Evolutionary conservation across 2,329 filamentous ascomycete genomes (phyloP).

Genomic region (Onygenales sp.): DNA sequence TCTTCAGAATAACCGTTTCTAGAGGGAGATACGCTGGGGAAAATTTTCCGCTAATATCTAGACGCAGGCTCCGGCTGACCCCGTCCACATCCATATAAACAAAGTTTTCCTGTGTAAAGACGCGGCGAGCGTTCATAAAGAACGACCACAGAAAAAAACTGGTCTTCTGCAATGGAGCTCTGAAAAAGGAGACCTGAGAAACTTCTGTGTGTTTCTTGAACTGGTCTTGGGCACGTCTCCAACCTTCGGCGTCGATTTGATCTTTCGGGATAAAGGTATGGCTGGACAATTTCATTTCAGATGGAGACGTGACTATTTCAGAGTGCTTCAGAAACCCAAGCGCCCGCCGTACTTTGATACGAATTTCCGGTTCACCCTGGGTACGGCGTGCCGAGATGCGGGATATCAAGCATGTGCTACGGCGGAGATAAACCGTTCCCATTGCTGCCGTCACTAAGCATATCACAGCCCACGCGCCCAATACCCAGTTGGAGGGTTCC

Average conservation of each 20-base stretch:
- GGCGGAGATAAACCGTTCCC: conserved; percentile 51
- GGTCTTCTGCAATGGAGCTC: conserved; percentile 21
- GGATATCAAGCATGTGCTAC: conserved; percentile 50
- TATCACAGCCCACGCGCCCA: conserved; percentile 43
- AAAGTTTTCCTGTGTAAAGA: conserved; percentile 33
- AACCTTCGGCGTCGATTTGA: conserved; percentile 8
- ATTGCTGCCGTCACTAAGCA: conserved; percentile 52
- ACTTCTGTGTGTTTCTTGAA: conserved; percentile 8
- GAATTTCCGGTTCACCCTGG: conserved; percentile 22
- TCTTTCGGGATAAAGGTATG: conserved; percentile 20
- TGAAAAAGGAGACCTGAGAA: conserved; percentile 22
- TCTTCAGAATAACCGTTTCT: not conserved
- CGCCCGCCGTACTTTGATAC: conserved; percentile 26
- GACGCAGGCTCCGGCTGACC: conserved; percentile 24
- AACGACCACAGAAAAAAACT: conserved; percentile 22
- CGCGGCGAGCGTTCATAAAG: conserved; percentile 26
- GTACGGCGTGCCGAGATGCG: conserved; percentile 44
- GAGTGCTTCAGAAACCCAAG: conserved; percentile 29
- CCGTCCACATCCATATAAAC: conserved; percentile 26
- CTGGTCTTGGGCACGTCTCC: conserved; percentile 11
- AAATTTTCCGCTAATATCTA: conserved; percentile 26
- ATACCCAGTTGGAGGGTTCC: conserved; percentile 46
- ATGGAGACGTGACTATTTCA: conserved; percentile 17
- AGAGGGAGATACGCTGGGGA: conserved; percentile 6
- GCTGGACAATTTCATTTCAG: conserved; percentile 25